These are phyloP conservation scores for Amanita rubescens DNA, from an alignment of 768 basidiomycete species.

Conservation along the genomic window DNA sequence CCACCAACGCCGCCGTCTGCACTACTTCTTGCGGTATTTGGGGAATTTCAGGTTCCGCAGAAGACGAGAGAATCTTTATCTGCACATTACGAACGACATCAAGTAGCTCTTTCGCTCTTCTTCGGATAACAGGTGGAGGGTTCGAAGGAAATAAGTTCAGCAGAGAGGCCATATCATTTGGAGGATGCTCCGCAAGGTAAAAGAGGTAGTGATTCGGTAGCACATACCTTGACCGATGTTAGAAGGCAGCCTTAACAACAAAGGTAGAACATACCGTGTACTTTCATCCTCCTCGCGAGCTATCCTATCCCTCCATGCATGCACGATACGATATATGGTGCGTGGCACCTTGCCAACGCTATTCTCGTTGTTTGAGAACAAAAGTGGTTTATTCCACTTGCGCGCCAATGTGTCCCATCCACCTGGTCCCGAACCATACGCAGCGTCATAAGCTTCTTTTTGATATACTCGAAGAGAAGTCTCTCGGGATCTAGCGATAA, in stretches of 20 bases:
- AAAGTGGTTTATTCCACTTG: constrained; percentile 72
- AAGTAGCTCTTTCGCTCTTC: constrained; percentile 55
- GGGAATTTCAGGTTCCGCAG: no score
- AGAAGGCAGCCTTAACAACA: background rate
- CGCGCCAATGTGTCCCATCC: constrained; percentile 76
- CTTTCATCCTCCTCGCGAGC: constrained; percentile 87
- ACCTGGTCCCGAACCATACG: constrained; percentile 51
- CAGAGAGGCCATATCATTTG: constrained; percentile 56
- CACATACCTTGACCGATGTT: constrained; percentile 45
- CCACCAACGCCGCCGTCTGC: background rate
- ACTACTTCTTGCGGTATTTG: background rate
- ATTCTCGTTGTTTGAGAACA: constrained; percentile 31
- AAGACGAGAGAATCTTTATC: constrained; percentile 11
- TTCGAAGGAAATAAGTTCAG: constrained; percentile 47
- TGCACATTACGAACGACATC: constrained; percentile 50
- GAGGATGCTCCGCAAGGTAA: constrained; percentile 61
- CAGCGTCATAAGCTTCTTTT: constrained; percentile 61
- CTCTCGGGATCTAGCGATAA: constrained; percentile 65
- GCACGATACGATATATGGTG: constrained; percentile 63
- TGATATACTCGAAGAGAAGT: constrained; percentile 70
- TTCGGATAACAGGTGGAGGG: constrained; percentile 56
- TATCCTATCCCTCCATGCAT: constrained; percentile 75
- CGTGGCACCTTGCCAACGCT: constrained; percentile 39
- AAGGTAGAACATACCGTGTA: constrained; percentile 42
- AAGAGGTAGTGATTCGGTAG: constrained; percentile 72